Conservation (phyloP, 768 basidiomycete genomes). For the Leccinum fibrillosum region DNA sequence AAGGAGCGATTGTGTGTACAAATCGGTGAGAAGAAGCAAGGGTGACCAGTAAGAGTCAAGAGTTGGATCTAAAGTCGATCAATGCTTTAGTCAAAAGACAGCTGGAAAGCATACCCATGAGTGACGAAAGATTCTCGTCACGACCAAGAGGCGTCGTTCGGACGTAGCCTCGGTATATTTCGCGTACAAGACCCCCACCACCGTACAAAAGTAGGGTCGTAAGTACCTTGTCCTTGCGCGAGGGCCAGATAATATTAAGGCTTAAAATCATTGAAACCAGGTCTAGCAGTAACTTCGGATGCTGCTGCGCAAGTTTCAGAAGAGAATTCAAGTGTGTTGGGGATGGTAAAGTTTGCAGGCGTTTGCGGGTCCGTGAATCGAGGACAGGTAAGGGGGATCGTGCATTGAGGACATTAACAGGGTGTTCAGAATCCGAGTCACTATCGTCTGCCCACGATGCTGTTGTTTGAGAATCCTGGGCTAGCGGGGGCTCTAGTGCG, state of each 20-base stretch:
- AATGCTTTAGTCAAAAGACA: background rate
- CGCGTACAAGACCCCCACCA: slow-evolving; percentile 64
- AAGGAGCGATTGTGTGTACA: slow-evolving; percentile 80
- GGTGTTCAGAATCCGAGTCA: slow-evolving; percentile 40
- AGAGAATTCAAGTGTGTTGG: slow-evolving; percentile 53
- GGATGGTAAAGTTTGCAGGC: slow-evolving; percentile 56
- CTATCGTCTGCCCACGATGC: slow-evolving; percentile 30
- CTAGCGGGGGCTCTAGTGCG: slow-evolving; percentile 46
- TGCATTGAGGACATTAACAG: slow-evolving; percentile 34
- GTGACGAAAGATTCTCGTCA: slow-evolving; percentile 39
- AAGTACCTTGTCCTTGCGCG: slow-evolving; percentile 55
- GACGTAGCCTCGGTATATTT: slow-evolving; percentile 70
- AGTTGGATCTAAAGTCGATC: slow-evolving; percentile 38
- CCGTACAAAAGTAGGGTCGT: slow-evolving; percentile 48
- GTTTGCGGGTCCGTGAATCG: slow-evolving; percentile 59
- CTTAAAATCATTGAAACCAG: slow-evolving; percentile 59
- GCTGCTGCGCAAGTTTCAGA: slow-evolving; percentile 41
- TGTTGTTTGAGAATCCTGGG: slow-evolving; percentile 11
- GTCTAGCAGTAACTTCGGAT: slow-evolving; percentile 38
- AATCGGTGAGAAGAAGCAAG: slow-evolving; percentile 72
- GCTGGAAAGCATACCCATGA: slow-evolving; percentile 36
- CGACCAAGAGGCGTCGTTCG: slow-evolving; percentile 59
- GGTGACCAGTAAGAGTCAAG: slow-evolving; percentile 56
- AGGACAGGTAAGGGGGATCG: slow-evolving; percentile 37
- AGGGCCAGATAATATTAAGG: slow-evolving; percentile 59